Evolutionary conservation across 2,329 filamentous ascomycete species (phyloP).

Genomic region (Phaeosphaeria sp.): DNA sequence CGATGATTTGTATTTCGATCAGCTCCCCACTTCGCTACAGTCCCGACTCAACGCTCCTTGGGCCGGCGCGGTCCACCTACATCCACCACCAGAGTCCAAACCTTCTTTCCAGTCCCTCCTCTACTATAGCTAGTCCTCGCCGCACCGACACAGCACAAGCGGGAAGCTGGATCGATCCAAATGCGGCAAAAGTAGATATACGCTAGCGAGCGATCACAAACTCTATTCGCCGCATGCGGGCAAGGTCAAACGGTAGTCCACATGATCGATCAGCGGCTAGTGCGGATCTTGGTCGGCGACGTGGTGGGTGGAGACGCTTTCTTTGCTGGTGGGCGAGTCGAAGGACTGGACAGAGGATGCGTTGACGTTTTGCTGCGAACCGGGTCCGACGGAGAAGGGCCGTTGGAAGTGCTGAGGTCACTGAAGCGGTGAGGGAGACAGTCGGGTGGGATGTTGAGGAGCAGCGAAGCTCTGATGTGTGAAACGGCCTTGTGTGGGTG

Average conservation of each 20-base stretch:
- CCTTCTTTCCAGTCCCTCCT: not conserved
- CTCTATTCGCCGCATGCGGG: not conserved
- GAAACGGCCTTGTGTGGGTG: not conserved
- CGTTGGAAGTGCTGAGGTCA: conserved; percentile 2
- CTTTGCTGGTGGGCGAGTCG: not conserved
- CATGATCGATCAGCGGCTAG: not conserved
- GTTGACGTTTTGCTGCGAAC: not conserved
- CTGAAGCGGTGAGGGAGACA: not conserved
- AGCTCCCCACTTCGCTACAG: not conserved
- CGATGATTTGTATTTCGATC: not conserved
- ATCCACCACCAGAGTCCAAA: not conserved
- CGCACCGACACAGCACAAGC: not conserved
- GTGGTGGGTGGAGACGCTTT: not conserved
- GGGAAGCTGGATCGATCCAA: not conserved
- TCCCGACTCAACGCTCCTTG: not conserved
- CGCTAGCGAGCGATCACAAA: conserved; percentile 1
- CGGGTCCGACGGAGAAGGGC: not conserved
- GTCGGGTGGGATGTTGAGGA: not conserved
- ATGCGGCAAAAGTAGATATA: not conserved
- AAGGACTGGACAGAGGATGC: not conserved
- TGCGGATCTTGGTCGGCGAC: conserved; percentile 1
- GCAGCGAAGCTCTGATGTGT: not conserved
- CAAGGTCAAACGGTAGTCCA: not conserved
- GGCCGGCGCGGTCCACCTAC: not conserved
- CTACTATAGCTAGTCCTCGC: not conserved